These are phyloP conservation scores for Talaromyces sp. DNA, from an alignment of 2,329 filamentous ascomycete species.

Conservation along the genomic window DNA sequence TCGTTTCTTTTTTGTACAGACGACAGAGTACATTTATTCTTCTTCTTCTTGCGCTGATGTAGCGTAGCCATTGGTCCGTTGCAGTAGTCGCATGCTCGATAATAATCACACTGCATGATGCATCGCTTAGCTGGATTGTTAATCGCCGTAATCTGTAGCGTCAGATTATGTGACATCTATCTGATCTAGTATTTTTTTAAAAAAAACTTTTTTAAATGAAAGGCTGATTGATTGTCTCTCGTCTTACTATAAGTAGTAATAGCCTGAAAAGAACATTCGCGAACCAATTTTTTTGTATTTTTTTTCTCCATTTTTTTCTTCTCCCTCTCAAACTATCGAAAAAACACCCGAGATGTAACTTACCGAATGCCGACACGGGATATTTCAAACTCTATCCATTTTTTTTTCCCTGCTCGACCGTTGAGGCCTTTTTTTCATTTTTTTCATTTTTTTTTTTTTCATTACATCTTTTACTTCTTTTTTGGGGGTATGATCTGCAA, in stretches of 20 bases:
- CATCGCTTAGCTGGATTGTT: neutral
- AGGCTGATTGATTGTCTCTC: neutral
- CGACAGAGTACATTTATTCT: neutral
- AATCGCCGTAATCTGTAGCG: neutral
- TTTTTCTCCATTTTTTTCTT: neutral
- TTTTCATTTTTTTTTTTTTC: neutral
- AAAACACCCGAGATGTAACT: neutral
- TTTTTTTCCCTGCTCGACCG: neutral
- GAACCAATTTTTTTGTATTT: neutral
- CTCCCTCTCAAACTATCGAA: neutral
- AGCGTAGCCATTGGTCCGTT: neutral
- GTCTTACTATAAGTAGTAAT: neutral
- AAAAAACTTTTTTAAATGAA: neutral
- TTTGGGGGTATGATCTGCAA: too few relatives aligned
- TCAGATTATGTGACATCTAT: neutral
- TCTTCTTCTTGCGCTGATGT: neutral
- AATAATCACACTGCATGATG: neutral
- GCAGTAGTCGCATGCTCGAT: neutral
- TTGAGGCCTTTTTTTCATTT: neutral
- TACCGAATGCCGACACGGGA: neutral
- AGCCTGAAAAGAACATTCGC: neutral
- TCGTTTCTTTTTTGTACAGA: neutral
- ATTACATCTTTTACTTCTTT: too few relatives aligned
- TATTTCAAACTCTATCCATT: neutral
- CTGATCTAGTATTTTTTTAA: neutral